Conservation (phyloP, 192 early-diverging fungal species). For the Gonapodya prolifera region DNA sequence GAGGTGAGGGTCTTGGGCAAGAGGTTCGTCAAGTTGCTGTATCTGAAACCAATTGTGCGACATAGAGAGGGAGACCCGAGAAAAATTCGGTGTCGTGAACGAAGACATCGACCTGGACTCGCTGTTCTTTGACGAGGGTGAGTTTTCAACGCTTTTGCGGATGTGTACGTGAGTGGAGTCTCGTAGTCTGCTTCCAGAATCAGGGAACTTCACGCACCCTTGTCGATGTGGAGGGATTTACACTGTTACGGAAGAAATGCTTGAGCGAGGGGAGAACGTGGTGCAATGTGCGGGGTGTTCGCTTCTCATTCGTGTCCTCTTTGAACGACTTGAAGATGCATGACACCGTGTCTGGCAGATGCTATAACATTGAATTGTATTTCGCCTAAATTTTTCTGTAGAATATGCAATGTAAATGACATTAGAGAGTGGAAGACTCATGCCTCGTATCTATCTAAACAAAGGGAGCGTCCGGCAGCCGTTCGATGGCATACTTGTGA, state of each 20-base stretch:
- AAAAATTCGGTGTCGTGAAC: slow-evolving; percentile 42
- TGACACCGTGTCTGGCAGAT: no score
- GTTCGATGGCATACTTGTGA: slow-evolving; percentile 86
- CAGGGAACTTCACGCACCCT: slow-evolving; percentile 24
- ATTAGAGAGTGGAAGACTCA: background rate
- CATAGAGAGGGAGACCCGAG: slow-evolving; percentile 18
- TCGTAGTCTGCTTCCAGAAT: background rate
- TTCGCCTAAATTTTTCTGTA: no score
- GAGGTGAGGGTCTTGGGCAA: slow-evolving; percentile 14
- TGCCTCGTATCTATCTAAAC: background rate
- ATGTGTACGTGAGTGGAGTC: background rate
- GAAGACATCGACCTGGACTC: slow-evolving; percentile 69
- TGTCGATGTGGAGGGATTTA: slow-evolving; percentile 60
- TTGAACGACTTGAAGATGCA: slow-evolving; percentile 10
- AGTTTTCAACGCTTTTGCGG: background rate
- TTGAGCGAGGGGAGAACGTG: slow-evolving; percentile 48
- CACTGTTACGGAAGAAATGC: slow-evolving; percentile 42
- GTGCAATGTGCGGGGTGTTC: slow-evolving; percentile 57
- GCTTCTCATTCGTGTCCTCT: slow-evolving; percentile 52
- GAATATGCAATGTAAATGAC: background rate
- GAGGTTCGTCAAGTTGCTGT: background rate
- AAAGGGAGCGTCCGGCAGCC: slow-evolving; percentile 62
- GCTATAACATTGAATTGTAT: no score
- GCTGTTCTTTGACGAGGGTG: slow-evolving; percentile 56
- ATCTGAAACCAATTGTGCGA: slow-evolving; percentile 10